These are phyloP conservation scores for Eucalyptus curtisii DNA, from an alignment of 345 rosid species.

Conservation along the genomic window DNA sequence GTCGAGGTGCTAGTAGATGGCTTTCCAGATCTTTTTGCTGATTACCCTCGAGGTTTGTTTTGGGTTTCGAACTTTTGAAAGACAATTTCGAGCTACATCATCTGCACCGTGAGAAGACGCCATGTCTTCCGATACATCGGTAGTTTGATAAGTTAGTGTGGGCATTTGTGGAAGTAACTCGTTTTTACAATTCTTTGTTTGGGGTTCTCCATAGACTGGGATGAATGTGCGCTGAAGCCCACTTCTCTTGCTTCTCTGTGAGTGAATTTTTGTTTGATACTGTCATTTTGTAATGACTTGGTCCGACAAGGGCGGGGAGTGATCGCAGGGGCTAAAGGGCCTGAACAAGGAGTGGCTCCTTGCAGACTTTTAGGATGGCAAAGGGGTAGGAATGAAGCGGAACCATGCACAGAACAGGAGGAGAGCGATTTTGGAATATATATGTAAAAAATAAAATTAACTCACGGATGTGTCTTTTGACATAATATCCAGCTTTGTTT, in stretches of 20 bases:
- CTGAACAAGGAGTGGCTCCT: too few species aligned
- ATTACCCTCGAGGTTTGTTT: background rate
- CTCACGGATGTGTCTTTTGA: too few species aligned
- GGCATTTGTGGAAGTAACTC: background rate
- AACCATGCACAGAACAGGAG: too few species aligned
- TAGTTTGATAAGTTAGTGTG: background rate
- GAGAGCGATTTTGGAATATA: fast-evolving
- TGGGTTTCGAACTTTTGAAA: background rate
- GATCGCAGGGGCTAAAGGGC: fast-evolving
- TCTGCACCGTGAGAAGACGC: background rate
- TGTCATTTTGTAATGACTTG: background rate
- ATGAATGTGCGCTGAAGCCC: background rate
- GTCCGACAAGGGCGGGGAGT: fast-evolving
- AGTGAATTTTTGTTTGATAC: background rate
- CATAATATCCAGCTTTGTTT: too few species aligned
- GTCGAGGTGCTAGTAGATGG: background rate
- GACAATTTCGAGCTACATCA: background rate
- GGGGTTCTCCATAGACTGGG: background rate
- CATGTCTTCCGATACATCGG: background rate
- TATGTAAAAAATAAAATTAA: too few species aligned
- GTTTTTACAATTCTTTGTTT: background rate
- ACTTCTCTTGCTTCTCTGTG: background rate
- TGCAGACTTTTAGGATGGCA: too few species aligned
- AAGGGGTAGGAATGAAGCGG: too few species aligned
- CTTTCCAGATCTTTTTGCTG: background rate